Percentiles rank a stretch among this genome's conserved stretches.
phyloP scores from a whole-genome alignment of 371 early-diverging fungal species.

The Rhizopus delemar region DNA sequence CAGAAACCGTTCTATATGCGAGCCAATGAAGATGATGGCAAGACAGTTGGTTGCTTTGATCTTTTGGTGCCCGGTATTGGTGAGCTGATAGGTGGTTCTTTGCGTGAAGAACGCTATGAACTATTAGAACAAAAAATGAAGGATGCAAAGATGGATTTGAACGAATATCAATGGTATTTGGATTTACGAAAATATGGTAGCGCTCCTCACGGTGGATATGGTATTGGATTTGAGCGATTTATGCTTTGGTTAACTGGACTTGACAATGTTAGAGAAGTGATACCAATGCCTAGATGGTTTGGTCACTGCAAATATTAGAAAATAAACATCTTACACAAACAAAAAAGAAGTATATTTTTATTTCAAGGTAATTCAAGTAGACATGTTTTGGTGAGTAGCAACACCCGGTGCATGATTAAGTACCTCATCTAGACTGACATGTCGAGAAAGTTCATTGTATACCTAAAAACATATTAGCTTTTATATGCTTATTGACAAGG shows the following conservation, averaged over 20 bases:
- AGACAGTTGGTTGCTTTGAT: constrained; percentile 87
- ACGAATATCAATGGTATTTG: constrained; percentile 85
- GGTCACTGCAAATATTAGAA: constrained; percentile 55
- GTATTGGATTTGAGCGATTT: constrained; percentile 89
- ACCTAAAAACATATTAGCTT: constrained; percentile 30
- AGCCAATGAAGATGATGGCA: constrained; percentile 49
- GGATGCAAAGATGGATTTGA: constrained; percentile 57
- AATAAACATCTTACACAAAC: not conserved
- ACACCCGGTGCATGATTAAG: constrained; percentile 46
- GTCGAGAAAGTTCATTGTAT: constrained; percentile 76
- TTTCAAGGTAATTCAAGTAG: constrained; percentile 3
- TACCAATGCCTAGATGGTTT: constrained; percentile 75
- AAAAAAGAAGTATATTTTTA: not conserved
- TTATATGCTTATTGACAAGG: not conserved
- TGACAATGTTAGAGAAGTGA: constrained; percentile 82
- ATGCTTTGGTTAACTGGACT: constrained; percentile 79
- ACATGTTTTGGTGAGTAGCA: constrained; percentile 14
- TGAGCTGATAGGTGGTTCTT: constrained; percentile 88
- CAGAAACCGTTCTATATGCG: constrained; percentile 95
- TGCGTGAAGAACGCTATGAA: constrained; percentile 77
- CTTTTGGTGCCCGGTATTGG: constrained; percentile 87
- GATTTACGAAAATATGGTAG: constrained; percentile 83
- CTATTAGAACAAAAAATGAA: constrained; percentile 59
- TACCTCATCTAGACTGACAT: constrained; percentile 81
- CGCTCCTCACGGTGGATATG: constrained; percentile 92